A percentile compares a stretch with the other conserved stretches of the same genome.
Conservation (phyloP, 2,329 filamentous ascomycete genomes). For the Tolypocladium inflatum region DNA sequence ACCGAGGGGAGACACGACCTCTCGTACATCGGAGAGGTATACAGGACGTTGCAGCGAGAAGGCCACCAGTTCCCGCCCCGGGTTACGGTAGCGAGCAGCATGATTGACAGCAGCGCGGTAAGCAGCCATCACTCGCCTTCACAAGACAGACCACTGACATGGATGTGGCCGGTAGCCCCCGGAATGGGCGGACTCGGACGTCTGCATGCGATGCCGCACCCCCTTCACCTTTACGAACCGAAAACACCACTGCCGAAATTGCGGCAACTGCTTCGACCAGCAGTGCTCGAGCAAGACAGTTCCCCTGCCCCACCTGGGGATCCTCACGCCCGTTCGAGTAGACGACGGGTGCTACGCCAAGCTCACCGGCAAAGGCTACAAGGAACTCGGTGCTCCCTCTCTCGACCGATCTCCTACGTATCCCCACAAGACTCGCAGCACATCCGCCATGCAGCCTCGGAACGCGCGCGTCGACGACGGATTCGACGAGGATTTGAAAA, state of each 20-base stretch:
- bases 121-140: constrained; percentile 21
- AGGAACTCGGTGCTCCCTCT: constrained; percentile 27
- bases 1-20: constrained; percentile 78
- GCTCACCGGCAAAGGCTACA: constrained; percentile 59
- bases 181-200: constrained; percentile 95
- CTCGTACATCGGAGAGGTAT: constrained; percentile 81
- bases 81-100: constrained; percentile 81
- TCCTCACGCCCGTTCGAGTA: constrained; percentile 81
- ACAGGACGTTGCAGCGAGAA: constrained; percentile 71
- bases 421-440: constrained; percentile 55
- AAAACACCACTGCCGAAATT: constrained; percentile 97
- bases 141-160: background rate
- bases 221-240: constrained; percentile 95
- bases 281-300: constrained; percentile 86
- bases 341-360: constrained; percentile 94
- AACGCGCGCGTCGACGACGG: constrained; percentile 80
- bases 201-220: constrained; percentile 96
- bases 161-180: constrained; percentile 53
- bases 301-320: constrained; percentile 85
- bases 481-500: constrained; percentile 92
- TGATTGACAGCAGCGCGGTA: constrained; percentile 95
- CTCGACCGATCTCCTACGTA: constrained; percentile 38
- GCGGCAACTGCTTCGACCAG: constrained; percentile 93
- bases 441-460: constrained; percentile 74
- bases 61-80: constrained; percentile 85